A percentile compares a stretch with the other conserved stretches of the same genome.
These are phyloP conservation scores for Neofusicoccum parvum DNA, from an alignment of 2,329 filamentous ascomycete species.

Conservation along the genomic window DNA sequence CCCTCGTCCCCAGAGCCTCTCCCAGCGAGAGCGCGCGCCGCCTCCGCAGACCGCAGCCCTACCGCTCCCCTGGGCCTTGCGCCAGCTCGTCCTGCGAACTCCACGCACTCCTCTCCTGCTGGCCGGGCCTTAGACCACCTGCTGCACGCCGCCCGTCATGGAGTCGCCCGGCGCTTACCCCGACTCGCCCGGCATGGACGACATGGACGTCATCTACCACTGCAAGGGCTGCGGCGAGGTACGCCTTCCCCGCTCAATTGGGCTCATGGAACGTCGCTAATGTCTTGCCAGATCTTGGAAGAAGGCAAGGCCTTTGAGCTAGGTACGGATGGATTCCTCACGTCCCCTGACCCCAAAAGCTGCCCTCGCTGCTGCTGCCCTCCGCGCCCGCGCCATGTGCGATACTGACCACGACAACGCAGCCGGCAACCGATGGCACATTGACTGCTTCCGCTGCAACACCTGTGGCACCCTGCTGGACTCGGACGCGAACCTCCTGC, in stretches of 20 bases:
- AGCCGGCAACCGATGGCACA: slow-evolving; percentile 98
- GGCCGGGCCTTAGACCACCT: neutral
- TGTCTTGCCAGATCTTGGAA: slow-evolving; percentile 75
- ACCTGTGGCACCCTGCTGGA: slow-evolving; percentile 94
- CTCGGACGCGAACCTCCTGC: slow-evolving; percentile 94
- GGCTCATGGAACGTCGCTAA: slow-evolving; percentile 21
- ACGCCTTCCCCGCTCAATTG: slow-evolving; percentile 24
- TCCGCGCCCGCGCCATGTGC: slow-evolving; percentile 6
- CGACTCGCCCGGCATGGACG: slow-evolving; percentile 50
- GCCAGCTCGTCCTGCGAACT: neutral
- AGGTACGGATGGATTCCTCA: slow-evolving; percentile 59
- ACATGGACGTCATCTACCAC: slow-evolving; percentile 59
- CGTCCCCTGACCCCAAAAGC: slow-evolving; percentile 18
- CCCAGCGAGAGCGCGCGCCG: neutral
- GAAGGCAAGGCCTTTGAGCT: slow-evolving; percentile 98
- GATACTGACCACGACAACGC: slow-evolving; percentile 21
- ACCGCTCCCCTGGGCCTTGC: slow-evolving; percentile 8
- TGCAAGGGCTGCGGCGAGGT: slow-evolving; percentile 62
- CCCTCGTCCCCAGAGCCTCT: neutral
- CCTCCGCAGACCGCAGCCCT: slow-evolving; percentile 13
- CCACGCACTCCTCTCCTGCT: neutral
- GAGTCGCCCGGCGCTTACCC: slow-evolving; percentile 58
- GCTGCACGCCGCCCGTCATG: slow-evolving; percentile 40
- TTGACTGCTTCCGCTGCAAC: slow-evolving; percentile 98
- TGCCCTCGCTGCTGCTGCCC: neutral